Conservation (phyloP, 164 flowering plant species). For the Dillenia suffruticosa region DNA sequence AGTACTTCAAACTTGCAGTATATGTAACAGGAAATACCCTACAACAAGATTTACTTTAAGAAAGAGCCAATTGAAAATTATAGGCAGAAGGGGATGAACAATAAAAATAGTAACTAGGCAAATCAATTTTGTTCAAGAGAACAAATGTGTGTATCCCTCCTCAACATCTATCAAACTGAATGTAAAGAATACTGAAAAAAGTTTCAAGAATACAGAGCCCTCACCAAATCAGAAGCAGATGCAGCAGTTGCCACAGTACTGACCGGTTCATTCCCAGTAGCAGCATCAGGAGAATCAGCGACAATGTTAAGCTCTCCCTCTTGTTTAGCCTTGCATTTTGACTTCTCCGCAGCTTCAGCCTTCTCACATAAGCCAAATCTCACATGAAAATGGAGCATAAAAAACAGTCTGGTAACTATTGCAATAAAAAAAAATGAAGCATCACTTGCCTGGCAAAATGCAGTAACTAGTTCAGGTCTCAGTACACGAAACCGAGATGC, state of each 20-base stretch:
- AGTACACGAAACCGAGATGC: constrained; percentile 85
- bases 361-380: constrained; percentile 24
- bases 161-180: no score
- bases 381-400: constrained; percentile 13
- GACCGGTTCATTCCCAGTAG: constrained; percentile 23
- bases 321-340: constrained; percentile 28
- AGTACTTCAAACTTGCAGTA: no score
- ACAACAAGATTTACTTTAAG: no score
- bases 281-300: constrained; percentile 26
- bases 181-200: no score
- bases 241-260: constrained; percentile 22
- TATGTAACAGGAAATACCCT: no score
- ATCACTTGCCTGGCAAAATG: constrained; percentile 72
- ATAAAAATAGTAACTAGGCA: no score
- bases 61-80: no score
- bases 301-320: constrained; percentile 29
- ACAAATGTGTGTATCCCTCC: no score
- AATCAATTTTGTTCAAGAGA: no score
- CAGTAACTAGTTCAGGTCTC: constrained; percentile 80
- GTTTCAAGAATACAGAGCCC: no score
- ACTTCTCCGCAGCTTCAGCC: constrained; percentile 61
- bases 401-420: not conserved
- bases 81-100: no score
- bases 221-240: constrained; percentile 13
- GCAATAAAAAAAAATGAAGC: constrained; percentile 1